Evolutionary conservation across 2,329 filamentous ascomycete genomes (phyloP), one percentile per base, ranked within the genome.

Genomic region (Rhexocercosporidium sp.): DNA sequence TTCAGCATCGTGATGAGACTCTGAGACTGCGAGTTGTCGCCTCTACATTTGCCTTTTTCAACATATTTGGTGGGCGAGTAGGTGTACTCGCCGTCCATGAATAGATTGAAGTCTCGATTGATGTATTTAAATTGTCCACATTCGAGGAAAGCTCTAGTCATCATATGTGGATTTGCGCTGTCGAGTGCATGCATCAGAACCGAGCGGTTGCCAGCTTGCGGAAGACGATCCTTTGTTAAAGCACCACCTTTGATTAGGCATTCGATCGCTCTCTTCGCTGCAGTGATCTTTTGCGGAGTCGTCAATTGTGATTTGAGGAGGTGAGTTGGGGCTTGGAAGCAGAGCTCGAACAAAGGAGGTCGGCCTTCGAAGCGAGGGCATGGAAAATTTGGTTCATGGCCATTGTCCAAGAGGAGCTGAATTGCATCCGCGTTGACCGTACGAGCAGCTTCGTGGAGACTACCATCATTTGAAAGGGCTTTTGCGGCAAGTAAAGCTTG

Each of bases 41-140:
- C 66, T 57, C 64, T 25, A 31, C 77, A 72, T 47, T 67, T 62
- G 1, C 70, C 66, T 41, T 69, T 71, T 41, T 70, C 65, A 22
- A 89, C 81, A 74, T 91, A 91, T 79, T 88, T 89, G 3, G 88
- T 87, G 0, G 89, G 85, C 0, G 89, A 91, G 76, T 90, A 91
- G 1, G 84, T 86, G 71, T 83, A 82, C 5, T 79, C 81, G 27
- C 83, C 83, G 49, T 84, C 80, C 1, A 78, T 84, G 76, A 83
- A 88, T 67, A 83, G 79, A 70, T 89, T 88, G 72, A 83, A 86
- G 0, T 85, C 79, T 68, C 86, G 84, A 77, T 91, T 91, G 72
- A 91, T 79, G 37, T 85, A 79, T 73, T 88, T 88, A 88, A 88
- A 91, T 78, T 90, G 83, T 51, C 85, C 87, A 0, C 85, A 86